A percentile compares a stretch with the other conserved stretches of the same genome.
Conservation (phyloP, 2,329 filamentous ascomycete species). For the Pezicula radicicola region DNA sequence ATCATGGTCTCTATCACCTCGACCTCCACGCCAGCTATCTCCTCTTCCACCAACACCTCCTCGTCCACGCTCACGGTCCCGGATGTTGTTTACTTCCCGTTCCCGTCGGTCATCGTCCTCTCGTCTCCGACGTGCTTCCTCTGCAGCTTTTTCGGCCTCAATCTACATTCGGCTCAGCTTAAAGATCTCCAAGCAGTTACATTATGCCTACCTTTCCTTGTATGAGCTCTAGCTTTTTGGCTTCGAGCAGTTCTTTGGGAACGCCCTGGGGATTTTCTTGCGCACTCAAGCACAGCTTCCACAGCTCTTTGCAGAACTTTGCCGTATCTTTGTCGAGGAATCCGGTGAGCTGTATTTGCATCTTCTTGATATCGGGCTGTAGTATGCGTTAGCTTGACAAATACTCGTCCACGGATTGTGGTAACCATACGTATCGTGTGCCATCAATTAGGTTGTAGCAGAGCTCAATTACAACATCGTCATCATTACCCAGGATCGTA, state of each 20-base stretch:
- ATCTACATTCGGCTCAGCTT: conserved; percentile 48
- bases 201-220: conserved; percentile 79
- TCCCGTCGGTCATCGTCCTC: conserved; percentile 72
- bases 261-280: conserved; percentile 87
- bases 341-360: conserved; percentile 92
- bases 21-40: conserved; percentile 43
- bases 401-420: conserved; percentile 1
- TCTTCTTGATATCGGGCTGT: conserved; percentile 90
- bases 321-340: conserved; percentile 93
- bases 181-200: background rate
- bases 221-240: conserved; percentile 91
- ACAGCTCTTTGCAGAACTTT: conserved; percentile 87
- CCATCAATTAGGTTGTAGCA: conserved; percentile 70
- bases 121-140: conserved; percentile 68
- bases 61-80: conserved; percentile 59
- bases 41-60: conserved; percentile 46
- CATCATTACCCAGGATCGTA: conserved; percentile 85
- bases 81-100: conserved; percentile 63
- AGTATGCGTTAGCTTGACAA: conserved; percentile 22
- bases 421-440: conserved; percentile 64
- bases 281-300: conserved; percentile 87
- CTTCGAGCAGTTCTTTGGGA: conserved; percentile 89
- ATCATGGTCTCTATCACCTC: conserved; percentile 47
- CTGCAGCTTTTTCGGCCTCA: conserved; percentile 77
- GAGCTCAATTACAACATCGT: conserved; percentile 93